Conservation (phyloP, 495 filamentous ascomycete genomes). For the Trichoderma asperelloides region DNA sequence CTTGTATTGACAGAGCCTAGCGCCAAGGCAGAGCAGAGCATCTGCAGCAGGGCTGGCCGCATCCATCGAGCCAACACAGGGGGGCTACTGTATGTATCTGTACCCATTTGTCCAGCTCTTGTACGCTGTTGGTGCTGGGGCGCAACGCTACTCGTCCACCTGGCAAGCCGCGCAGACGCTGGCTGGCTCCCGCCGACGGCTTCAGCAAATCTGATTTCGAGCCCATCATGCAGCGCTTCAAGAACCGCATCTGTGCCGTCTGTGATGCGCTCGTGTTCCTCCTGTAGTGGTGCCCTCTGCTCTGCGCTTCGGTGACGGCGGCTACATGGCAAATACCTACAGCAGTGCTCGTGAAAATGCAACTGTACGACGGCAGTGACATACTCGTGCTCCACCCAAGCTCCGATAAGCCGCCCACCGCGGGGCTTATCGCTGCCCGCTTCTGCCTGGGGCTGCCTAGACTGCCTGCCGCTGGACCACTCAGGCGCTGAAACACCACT, state of each 20-base stretch:
- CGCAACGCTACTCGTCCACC: neutral
- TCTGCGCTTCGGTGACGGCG: neutral
- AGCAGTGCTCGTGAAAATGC: neutral
- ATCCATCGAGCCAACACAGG: neutral
- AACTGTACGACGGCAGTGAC: neutral
- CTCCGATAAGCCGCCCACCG: neutral
- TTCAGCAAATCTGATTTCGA: neutral
- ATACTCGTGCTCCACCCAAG: neutral
- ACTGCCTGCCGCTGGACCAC: neutral
- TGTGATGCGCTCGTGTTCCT: neutral
- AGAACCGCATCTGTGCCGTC: neutral
- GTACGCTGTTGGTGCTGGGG: neutral
- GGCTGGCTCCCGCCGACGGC: neutral
- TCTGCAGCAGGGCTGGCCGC: neutral
- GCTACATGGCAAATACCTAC: neutral
- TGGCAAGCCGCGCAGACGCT: neutral
- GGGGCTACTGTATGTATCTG: neutral
- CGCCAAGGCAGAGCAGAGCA: neutral
- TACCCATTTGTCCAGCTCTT: neutral
- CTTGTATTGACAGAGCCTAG: neutral
- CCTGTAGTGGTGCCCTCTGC: neutral
- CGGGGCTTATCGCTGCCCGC: slow-evolving; percentile 7
- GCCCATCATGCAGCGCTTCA: neutral
- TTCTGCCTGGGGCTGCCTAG: neutral
- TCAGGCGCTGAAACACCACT: too few species aligned